phyloP scores from a whole-genome alignment of 805 yeast genomes.

The Ogataea dorogensis region DNA sequence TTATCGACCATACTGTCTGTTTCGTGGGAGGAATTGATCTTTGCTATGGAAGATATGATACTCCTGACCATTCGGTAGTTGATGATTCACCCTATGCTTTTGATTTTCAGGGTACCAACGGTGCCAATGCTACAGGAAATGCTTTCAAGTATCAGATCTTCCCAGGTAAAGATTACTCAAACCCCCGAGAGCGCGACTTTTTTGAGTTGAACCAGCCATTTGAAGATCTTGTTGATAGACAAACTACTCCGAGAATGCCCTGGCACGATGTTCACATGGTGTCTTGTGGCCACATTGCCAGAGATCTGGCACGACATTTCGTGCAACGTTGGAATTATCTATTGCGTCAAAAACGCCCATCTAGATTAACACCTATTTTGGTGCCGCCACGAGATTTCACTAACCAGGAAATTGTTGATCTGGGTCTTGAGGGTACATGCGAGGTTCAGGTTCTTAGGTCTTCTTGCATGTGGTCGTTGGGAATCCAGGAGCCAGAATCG shows the following conservation, averaged over 20 bases:
- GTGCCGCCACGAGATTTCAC: conserved; percentile 91
- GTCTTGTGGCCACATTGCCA: conserved; percentile 89
- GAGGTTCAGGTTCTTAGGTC: conserved; percentile 90
- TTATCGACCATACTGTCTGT: conserved; percentile 84
- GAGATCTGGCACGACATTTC: conserved; percentile 90
- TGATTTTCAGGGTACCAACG: conserved; percentile 24
- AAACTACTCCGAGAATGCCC: conserved; percentile 88
- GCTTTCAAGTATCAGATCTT: conserved; percentile 56
- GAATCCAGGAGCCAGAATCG: conserved; percentile 78
- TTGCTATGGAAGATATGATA: conserved; percentile 94
- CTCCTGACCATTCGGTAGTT: conserved; percentile 87
- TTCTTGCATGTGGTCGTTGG: conserved; percentile 90
- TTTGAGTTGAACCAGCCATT: conserved; percentile 77
- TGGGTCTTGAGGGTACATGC: conserved; percentile 77
- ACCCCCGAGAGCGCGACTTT: conserved; percentile 91
- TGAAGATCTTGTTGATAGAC: conserved; percentile 88
- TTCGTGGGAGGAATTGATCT: conserved; percentile 95
- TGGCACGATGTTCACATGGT: conserved; percentile 99
- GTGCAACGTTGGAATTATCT: conserved; percentile 97
- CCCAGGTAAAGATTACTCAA: conserved; percentile 97
- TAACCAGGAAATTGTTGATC: conserved; percentile 59
- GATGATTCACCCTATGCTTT: conserved; percentile 57
- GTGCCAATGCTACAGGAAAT: conserved; percentile 25
- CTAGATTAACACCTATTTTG: conserved; percentile 86
- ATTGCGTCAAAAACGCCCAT: conserved; percentile 89